A percentile compares a stretch with the other conserved stretches of the same genome.
Conservation (phyloP, 192 early-diverging fungal genomes). For the Obelidium mucronatum region DNA sequence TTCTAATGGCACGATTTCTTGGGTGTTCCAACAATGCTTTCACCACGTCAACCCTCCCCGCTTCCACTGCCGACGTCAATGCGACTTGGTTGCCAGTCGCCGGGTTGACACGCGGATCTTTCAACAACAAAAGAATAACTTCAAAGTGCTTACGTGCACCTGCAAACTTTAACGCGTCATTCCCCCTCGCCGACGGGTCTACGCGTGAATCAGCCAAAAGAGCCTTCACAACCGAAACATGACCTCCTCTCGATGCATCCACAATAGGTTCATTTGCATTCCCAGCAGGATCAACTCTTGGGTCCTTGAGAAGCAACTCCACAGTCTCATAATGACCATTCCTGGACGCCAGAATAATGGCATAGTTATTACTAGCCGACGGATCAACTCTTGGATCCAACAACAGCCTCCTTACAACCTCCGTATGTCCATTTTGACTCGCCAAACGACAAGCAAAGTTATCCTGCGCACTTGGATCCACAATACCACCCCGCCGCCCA, state of each 20-base stretch:
- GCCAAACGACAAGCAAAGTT: slow-evolving; percentile 1
- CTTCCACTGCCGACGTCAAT: not conserved
- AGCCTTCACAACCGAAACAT: not conserved
- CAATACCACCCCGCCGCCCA: too few species aligned
- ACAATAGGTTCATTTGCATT: not conserved
- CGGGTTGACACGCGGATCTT: not conserved
- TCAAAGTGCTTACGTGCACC: not conserved
- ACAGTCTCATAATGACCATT: slow-evolving; percentile 1
- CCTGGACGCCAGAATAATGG: slow-evolving; percentile 7
- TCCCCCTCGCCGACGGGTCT: not conserved
- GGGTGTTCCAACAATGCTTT: not conserved
- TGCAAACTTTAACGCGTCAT: not conserved
- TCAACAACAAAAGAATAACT: not conserved
- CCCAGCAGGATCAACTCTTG: slow-evolving; percentile 3
- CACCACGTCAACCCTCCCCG: not conserved
- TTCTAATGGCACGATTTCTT: too few species aligned
- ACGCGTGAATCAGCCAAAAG: not conserved
- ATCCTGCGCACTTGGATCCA: not conserved
- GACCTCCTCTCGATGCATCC: not conserved
- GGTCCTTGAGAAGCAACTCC: not conserved
- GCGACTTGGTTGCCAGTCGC: not conserved
- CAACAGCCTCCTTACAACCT: slow-evolving; percentile 20
- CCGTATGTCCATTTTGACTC: slow-evolving; percentile 1
- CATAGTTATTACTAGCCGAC: slow-evolving; percentile 2
- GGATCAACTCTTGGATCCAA: not conserved